Conservation (phyloP, 2,329 filamentous ascomycete species). For the Diaporthe velutina region DNA sequence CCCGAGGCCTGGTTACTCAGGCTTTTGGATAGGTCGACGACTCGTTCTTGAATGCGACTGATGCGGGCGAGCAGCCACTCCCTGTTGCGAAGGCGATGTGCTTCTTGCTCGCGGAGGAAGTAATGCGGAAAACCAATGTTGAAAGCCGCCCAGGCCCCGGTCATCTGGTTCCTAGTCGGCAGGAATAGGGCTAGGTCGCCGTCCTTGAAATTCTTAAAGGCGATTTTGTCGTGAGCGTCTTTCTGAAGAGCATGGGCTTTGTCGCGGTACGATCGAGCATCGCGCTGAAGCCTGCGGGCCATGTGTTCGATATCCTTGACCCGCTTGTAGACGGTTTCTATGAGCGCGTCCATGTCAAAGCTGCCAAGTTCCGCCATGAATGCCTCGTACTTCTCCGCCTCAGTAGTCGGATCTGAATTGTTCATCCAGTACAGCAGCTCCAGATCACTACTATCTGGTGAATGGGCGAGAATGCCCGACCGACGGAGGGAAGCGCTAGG, state of each 20-base stretch:
- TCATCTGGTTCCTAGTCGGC: conserved; percentile 93
- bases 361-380: conserved; percentile 80
- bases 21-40: conserved; percentile 91
- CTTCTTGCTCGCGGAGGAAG: conserved; percentile 93
- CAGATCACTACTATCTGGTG: conserved; percentile 74
- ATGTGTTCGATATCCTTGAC: conserved; percentile 95
- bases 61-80: conserved; percentile 99
- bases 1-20: conserved; percentile 60
- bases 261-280: conserved; percentile 88
- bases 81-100: conserved; percentile 83
- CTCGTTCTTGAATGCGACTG: conserved; percentile 88
- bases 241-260: conserved; percentile 84
- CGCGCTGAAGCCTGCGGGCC: conserved; percentile 92
- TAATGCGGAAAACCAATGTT: conserved; percentile 98
- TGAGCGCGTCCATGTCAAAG: conserved; percentile 87
- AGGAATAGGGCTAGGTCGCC: conserved; percentile 95
- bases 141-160: conserved; percentile 97
- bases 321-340: conserved; percentile 87
- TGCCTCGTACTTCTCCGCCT: conserved; percentile 79
- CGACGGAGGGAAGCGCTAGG: conserved; percentile 65
- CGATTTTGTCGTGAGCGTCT: conserved; percentile 95
- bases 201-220: conserved; percentile 95
- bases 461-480: conserved; percentile 67
- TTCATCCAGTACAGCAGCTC: conserved; percentile 88
- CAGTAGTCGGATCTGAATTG: conserved; percentile 72